These are phyloP conservation scores for Nelumbo lutea DNA, from an alignment of 164 flowering plant genomes.

Conservation along the genomic window DNA sequence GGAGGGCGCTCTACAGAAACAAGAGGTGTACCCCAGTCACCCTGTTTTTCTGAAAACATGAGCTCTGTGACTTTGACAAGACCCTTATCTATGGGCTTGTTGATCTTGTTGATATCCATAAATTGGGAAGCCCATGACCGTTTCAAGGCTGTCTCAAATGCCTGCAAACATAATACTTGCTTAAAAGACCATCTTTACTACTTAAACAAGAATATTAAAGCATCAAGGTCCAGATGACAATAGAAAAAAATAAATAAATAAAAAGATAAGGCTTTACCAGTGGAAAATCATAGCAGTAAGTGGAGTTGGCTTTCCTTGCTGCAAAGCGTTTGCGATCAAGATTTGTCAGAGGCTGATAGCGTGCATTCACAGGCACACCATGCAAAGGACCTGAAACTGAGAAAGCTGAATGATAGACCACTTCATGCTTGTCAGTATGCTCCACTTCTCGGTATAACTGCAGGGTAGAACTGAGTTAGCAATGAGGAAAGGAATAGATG, in stretches of 20 bases:
- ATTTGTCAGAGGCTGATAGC: slow-evolving; percentile 67
- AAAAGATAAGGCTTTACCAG: slow-evolving; percentile 41
- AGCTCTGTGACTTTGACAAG: slow-evolving; percentile 73
- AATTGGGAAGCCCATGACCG: slow-evolving; percentile 55
- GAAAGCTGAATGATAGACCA: slow-evolving; percentile 56
- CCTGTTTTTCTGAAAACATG: slow-evolving; percentile 58
- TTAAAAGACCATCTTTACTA: neutral
- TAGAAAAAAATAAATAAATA: neutral
- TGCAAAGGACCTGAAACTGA: slow-evolving; percentile 60
- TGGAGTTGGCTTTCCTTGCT: slow-evolving; percentile 87
- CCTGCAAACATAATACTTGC: slow-evolving; percentile 46
- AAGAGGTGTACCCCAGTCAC: slow-evolving; percentile 79
- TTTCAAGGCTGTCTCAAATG: slow-evolving; percentile 77
- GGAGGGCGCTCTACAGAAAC: slow-evolving; percentile 60
- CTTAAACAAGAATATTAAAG: neutral
- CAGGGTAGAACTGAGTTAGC: slow-evolving; percentile 10
- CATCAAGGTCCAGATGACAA: neutral
- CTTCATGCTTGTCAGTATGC: slow-evolving; percentile 44
- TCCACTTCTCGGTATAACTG: slow-evolving; percentile 91
- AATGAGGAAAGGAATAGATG: neutral
- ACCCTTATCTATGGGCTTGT: slow-evolving; percentile 42
- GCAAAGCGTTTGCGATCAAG: slow-evolving; percentile 77
- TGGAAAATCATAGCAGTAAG: slow-evolving; percentile 99
- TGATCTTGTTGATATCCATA: slow-evolving; percentile 24
- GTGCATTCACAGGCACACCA: slow-evolving; percentile 63